Evolutionary conservation across 2,329 filamentous ascomycete species (phyloP).

Genomic region (Ophiostoma sp.): DNA sequence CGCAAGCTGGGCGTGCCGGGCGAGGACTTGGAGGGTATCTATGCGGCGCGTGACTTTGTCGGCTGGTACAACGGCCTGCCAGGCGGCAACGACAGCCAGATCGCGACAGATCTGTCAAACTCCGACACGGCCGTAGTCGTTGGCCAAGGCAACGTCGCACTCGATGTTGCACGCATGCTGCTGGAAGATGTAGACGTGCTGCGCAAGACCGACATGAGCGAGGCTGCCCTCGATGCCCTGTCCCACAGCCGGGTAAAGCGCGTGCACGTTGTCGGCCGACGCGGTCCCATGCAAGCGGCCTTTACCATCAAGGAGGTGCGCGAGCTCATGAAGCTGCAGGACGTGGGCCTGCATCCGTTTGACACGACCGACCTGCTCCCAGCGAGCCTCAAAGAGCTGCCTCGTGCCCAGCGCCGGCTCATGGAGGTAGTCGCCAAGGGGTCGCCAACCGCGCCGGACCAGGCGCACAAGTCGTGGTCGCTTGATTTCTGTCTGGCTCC

Average conservation of each 20-base stretch:
- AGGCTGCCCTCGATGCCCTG: constrained; percentile 70
- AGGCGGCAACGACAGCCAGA: constrained; percentile 53
- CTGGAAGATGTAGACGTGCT: constrained; percentile 69
- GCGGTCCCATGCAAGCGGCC: constrained; percentile 86
- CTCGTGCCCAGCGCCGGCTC: constrained; percentile 68
- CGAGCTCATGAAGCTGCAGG: constrained; percentile 73
- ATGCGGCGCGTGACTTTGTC: constrained; percentile 88
- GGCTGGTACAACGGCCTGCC: constrained; percentile 98
- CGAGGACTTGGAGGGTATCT: constrained; percentile 70
- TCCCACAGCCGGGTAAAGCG: constrained; percentile 67
- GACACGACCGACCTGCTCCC: constrained; percentile 62
- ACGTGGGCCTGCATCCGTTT: constrained; percentile 66
- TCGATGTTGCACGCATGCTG: constrained; percentile 87
- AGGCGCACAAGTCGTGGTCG: constrained; percentile 66
- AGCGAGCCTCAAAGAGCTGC: constrained; percentile 59
- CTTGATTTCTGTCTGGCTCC: constrained; percentile 83
- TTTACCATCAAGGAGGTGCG: constrained; percentile 94
- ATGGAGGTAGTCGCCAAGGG: constrained; percentile 78
- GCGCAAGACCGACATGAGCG: constrained; percentile 80
- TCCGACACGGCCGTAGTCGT: constrained; percentile 83
- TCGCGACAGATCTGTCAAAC: constrained; percentile 70
- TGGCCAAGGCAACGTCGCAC: constrained; percentile 91
- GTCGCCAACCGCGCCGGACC: constrained; percentile 46
- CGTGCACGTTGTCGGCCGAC: constrained; percentile 80
- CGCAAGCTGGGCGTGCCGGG: constrained; percentile 72